Percentiles rank a stretch among this genome's conserved stretches.
phyloP scores from a whole-genome alignment of 2,329 filamentous ascomycete species.

The Capronia americana region DNA sequence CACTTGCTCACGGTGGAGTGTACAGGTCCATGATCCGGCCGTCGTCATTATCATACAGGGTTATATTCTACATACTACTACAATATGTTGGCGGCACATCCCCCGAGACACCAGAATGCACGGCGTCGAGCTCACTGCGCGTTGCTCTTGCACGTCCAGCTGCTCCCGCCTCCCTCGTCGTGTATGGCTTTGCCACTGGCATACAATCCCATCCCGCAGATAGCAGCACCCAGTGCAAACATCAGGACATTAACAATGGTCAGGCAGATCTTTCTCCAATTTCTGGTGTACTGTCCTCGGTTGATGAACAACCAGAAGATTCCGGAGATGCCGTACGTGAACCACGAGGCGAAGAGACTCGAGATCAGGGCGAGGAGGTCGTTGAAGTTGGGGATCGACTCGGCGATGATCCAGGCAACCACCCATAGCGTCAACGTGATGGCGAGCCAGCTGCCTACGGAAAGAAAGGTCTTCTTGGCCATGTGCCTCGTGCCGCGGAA shows the following conservation, averaged over 20 bases:
- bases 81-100: not conserved
- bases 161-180: slow-evolving; percentile 44
- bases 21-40: not conserved
- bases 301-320: slow-evolving; percentile 49
- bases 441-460: slow-evolving; percentile 64
- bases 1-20: not conserved
- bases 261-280: slow-evolving; percentile 42
- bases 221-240: slow-evolving; percentile 26
- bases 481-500: slow-evolving; percentile 66
- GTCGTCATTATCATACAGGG: not conserved
- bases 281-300: slow-evolving; percentile 43
- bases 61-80: not conserved
- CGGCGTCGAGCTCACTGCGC: slow-evolving; percentile 22
- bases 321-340: slow-evolving; percentile 57
- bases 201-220: slow-evolving; percentile 51
- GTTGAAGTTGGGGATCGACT: slow-evolving; percentile 73
- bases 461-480: slow-evolving; percentile 57
- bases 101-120: not conserved
- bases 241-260: slow-evolving; percentile 33
- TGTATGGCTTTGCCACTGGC: slow-evolving; percentile 50
- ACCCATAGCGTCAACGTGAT: slow-evolving; percentile 65
- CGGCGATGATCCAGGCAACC: slow-evolving; percentile 70
- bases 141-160: slow-evolving; percentile 51
- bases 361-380: slow-evolving; percentile 69
- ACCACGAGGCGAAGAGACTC: slow-evolving; percentile 71